A percentile compares a stretch with the other conserved stretches of the same genome.
Evolutionary conservation across 2,329 filamentous ascomycete species (phyloP).

Genomic region (Cytospora paraplurivora): DNA sequence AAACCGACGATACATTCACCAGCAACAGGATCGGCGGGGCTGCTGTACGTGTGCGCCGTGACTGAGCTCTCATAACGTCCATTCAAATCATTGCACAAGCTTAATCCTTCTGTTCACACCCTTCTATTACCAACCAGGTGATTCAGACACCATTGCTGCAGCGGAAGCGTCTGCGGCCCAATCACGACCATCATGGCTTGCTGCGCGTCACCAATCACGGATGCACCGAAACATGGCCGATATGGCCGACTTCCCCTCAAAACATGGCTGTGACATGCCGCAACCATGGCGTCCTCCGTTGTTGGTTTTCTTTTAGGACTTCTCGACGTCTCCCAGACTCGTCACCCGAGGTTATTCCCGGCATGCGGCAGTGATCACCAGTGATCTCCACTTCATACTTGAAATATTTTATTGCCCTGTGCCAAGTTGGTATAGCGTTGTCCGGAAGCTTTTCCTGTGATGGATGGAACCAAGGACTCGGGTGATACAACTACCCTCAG

Average conservation of each 20-base stretch:
- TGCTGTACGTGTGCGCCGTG: not conserved
- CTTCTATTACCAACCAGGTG: not conserved
- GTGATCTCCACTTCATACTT: not conserved
- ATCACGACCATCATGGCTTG: not conserved
- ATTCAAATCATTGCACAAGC: not conserved
- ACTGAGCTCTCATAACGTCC: not conserved
- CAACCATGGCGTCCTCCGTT: not conserved
- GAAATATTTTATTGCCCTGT: not conserved
- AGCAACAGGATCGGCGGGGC: not conserved
- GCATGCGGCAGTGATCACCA: not conserved
- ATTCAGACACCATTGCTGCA: not conserved
- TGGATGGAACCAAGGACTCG: not conserved
- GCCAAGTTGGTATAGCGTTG: not conserved
- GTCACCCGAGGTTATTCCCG: not conserved
- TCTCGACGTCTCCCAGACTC: not conserved
- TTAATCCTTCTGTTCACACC: not conserved
- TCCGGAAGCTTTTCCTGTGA: not conserved
- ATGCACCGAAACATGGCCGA: not conserved
- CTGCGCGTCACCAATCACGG: not conserved
- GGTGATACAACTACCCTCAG: not conserved
- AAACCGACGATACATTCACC: not conserved
- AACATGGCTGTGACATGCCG: not conserved
- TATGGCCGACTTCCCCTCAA: not conserved
- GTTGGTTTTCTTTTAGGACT: not conserved
- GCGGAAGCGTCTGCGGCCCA: not conserved